A percentile compares a stretch with the other conserved stretches of the same genome.
These are phyloP conservation scores for Penicillium occitanis DNA, from an alignment of 2,329 filamentous ascomycete species.

Conservation along the genomic window DNA sequence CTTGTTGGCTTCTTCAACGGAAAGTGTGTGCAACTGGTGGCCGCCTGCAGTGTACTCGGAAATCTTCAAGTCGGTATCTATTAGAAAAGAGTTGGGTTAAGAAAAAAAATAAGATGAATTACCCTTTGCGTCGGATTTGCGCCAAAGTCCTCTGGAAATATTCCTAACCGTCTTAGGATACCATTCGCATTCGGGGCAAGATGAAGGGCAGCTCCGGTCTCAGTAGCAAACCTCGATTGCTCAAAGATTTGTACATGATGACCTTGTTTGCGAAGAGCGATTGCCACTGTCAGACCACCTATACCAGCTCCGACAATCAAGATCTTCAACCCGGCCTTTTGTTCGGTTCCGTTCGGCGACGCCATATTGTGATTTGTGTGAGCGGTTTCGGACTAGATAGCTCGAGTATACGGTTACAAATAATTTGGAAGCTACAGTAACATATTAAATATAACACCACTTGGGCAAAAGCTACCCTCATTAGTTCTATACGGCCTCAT, in stretches of 20 bases:
- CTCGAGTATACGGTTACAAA: background rate
- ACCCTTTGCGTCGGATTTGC: conserved; percentile 38
- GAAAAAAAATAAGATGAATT: background rate
- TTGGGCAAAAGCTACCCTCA: conserved; percentile 25
- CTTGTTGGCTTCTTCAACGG: conserved; percentile 27
- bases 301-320: conserved; percentile 39
- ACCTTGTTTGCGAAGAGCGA: conserved; percentile 55
- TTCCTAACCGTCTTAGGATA: conserved; percentile 50
- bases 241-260: conserved; percentile 56
- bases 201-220: conserved; percentile 63
- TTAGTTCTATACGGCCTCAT: background rate
- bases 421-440: background rate
- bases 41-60: conserved; percentile 43
- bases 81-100: background rate
- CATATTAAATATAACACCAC: background rate
- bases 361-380: background rate
- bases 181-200: conserved; percentile 62
- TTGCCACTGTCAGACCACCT: conserved; percentile 37
- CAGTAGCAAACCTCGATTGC: conserved; percentile 56
- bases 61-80: conserved; percentile 26
- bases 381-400: background rate
- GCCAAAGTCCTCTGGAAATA: conserved; percentile 43
- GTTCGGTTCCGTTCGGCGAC: background rate
- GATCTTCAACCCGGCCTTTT: conserved; percentile 26
- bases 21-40: conserved; percentile 33